Percentiles rank a stretch among this genome's conserved stretches.
phyloP scores from a whole-genome alignment of 2,329 filamentous ascomycete species.

The Cladorrhinum sp. region DNA sequence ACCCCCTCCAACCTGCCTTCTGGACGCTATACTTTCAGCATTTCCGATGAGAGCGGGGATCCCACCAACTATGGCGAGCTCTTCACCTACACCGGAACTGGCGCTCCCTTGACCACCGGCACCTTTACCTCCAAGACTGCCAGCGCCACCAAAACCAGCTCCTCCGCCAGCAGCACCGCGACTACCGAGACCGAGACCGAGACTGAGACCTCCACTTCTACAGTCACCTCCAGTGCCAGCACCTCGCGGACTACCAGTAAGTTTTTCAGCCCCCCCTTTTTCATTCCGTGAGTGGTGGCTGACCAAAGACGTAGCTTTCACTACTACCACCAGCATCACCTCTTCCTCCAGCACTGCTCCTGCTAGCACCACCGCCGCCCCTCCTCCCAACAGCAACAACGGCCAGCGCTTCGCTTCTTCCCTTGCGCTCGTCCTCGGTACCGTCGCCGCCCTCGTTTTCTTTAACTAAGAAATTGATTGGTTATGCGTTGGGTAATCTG shows the following conservation, averaged over 20 bases:
- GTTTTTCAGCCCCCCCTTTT: constrained; percentile 2
- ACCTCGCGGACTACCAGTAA: constrained; percentile 16
- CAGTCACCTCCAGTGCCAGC: constrained; percentile 7
- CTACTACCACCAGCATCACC: constrained; percentile 22
- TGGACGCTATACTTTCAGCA: constrained; percentile 46
- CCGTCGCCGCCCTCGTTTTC: constrained; percentile 40
- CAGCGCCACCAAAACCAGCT: constrained; percentile 13
- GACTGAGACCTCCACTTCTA: background rate
- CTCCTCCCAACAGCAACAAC: constrained; percentile 34
- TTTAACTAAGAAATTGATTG: constrained; percentile 37
- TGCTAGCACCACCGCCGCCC: constrained; percentile 21
- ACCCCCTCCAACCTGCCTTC: constrained; percentile 36
- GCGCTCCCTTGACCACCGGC: constrained; percentile 17
- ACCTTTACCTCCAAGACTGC: constrained; percentile 21
- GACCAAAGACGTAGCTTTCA: constrained; percentile 15
- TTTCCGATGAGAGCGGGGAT: constrained; percentile 36
- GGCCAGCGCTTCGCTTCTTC: constrained; percentile 39
- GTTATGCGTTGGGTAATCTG: constrained; percentile 12
- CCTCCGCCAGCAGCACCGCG: constrained; percentile 22
- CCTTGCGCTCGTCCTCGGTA: constrained; percentile 40
- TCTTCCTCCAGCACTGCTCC: constrained; percentile 21
- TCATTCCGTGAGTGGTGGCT: background rate
- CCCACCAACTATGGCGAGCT: constrained; percentile 43
- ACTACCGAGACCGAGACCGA: constrained; percentile 7
- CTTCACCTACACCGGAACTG: constrained; percentile 31